Evolutionary conservation across 23 red algal genomes (phyloP), one percentile per base, ranked within the genome.

Genomic region (Gracilaria caudata): DNA sequence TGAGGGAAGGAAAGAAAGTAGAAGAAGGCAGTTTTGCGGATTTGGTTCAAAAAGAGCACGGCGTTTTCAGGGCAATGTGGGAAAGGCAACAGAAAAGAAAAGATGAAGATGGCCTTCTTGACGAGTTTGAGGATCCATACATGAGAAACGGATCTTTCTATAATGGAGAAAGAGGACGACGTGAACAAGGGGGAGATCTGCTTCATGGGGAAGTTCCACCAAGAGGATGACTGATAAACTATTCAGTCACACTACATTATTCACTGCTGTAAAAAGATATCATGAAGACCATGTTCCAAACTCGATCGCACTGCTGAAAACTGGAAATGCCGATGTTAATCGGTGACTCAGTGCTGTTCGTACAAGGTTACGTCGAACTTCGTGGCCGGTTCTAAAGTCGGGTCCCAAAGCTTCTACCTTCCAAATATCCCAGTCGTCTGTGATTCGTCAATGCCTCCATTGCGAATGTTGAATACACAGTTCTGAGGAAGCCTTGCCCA

Each of bases 1-100:
- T 98, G 68, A 59, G 61, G 51, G 46, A 87, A 45, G 96, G 96
- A 19, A 58, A 41, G 17, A 92, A 92, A 49, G 90, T 92, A 46
- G 96, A 98, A 68, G 73, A 91, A 77, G 96, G 96, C 16, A 94
- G 79, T 32, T 86, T 94, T 45, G 39, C 40, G 8, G 83, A 92
- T 29, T 43, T 98, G 25, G 34, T 98, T 53, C 46, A 75, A 41
- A 91, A 77, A 57, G 40, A 59, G 43, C 25, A 80, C 32, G 87
- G 87, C 28, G 35, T 74, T 13, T 91, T 82, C 64, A 35, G 46
- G 39, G 87, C 39, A 2, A 91, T 91, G 87, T 91, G 87, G 87
- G 78, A 82, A 30, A 80, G 76, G 55, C 87, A 91, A 38, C 78
- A 81, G 77, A 71, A 82, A 66, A 75, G 68, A 32, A 49, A 89